A percentile compares a stretch with the other conserved stretches of the same genome.
phyloP scores from a whole-genome alignment of 2,329 filamentous ascomycete species.

The Penicillium vulpinum region DNA sequence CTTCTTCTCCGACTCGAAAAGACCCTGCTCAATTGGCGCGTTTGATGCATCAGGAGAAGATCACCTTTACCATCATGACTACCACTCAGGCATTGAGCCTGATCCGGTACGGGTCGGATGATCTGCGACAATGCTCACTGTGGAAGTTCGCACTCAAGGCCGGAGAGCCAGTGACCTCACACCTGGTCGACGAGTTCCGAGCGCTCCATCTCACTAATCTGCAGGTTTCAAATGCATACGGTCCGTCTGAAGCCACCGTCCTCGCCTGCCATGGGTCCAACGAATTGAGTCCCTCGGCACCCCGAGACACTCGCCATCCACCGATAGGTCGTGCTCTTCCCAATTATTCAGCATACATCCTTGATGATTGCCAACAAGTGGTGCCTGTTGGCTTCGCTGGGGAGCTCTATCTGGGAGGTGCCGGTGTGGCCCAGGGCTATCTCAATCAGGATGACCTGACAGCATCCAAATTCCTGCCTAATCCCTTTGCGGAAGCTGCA shows the following conservation, averaged over 20 bases:
- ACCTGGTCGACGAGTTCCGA: background rate
- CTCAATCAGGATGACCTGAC: slow-evolving; percentile 14
- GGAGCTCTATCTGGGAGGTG: slow-evolving; percentile 45
- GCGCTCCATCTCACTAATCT: background rate
- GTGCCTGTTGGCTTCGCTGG: slow-evolving; percentile 45
- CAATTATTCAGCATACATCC: slow-evolving; percentile 37
- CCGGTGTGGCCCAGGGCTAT: slow-evolving; percentile 26
- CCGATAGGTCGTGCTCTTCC: slow-evolving; percentile 31
- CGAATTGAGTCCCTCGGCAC: too few species aligned
- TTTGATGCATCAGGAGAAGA: slow-evolving; percentile 1
- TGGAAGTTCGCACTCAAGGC: slow-evolving; percentile 9
- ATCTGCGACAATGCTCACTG: background rate
- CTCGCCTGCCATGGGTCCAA: background rate
- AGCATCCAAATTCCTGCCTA: slow-evolving; percentile 1
- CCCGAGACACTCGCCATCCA: too few species aligned
- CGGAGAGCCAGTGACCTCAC: slow-evolving; percentile 7
- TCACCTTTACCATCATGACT: slow-evolving; percentile 6
- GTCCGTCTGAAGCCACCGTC: slow-evolving; percentile 13
- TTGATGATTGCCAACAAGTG: slow-evolving; percentile 41
- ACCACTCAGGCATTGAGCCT: slow-evolving; percentile 3
- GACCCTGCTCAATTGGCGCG: slow-evolving; percentile 6
- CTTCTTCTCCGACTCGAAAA: background rate
- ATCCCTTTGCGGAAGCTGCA: slow-evolving; percentile 5
- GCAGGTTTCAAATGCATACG: slow-evolving; percentile 12
- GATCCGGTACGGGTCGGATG: background rate